Base-by-base conservation (phyloP, 176 grass and related monocot species). In the Cymbopogon citratus region DNA sequence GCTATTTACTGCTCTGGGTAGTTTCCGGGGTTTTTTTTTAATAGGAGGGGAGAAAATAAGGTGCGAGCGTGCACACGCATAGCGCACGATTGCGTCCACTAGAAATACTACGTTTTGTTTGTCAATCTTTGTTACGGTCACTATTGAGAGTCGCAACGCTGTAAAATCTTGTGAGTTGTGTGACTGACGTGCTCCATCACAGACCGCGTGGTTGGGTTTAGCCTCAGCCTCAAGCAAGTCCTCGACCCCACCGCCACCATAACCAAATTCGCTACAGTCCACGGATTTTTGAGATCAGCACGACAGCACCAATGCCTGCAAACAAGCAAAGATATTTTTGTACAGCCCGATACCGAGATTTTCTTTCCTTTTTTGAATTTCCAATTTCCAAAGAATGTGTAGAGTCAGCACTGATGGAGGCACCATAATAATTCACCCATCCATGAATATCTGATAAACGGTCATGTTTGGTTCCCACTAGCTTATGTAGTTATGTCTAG, bases 141-240 rank as follows among this genome's bases (percentile, higher is more conserved):
- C 16, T 18, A 19, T 35, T 18, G 15, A 5, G 6, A 78, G 15
- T 34, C 27, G 25, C 9, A 13, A 79, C 40, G 18, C 40, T 79
- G 62, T 66, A 11, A 44, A 63, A 59, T 59, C 56, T 24, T 57
- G 8, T 23, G 21, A 57, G 54, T 77, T 27, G 57, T 33, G 49
- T 28, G 45, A 52, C 31, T 66, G 60, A 88, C 76, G 87, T 84
- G 86, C 14, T 79, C 75, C 44, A 36, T 79, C 68, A 38, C 60
- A 48, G 45, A 59, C 75, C 86, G 5, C 76, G 73, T 56, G 63
- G 76, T 33, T 8, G 45, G 72, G 27, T 19, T 11, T 7, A 3
- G 11, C 26, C 40, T n/a, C 21, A 4, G 63, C 44, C 77, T 51
- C 61, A 31, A 12, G n/a, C 8, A 57, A 23, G 21, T 23, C 21